Evolutionary conservation across 2,329 filamentous ascomycete species (phyloP), one percentile per base, ranked within the genome.

Genomic region (Aspergillus neoniger): DNA sequence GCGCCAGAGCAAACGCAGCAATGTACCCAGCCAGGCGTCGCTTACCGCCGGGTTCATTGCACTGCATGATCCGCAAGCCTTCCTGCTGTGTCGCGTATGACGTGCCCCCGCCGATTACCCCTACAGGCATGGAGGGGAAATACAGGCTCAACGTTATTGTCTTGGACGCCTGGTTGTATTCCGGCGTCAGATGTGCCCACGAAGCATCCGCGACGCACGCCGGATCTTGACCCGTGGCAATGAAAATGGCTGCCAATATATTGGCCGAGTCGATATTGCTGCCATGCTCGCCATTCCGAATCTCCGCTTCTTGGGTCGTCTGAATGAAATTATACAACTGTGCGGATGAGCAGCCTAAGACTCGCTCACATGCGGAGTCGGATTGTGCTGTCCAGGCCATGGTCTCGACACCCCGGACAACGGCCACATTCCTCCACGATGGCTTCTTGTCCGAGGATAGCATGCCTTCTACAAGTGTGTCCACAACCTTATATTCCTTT

Each of bases 61-160:
- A 72, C 7, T 61, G 55, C 25, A 73, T 61, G 21, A 71, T 59
- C 21, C 67, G 56, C 41, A 72, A 58, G 1, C 64, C 64, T 57
- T 73, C 70, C 49, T 55, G 63, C 57, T 73, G 69, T 1, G 66
- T 69, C 8, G 62, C 54, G 56, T 69, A 69, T 2, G 49, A 28
- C 2, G 68, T 71, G 9, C 69, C 69, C 6, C 70, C 71, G 15
- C 70, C 70, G 8, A 70, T 57, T 4, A 61, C 65, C 5, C 69
- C 69, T 25, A 72, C 67, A n/a, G 69, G 59, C 7, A 72, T 53
- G 5, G 63, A 70, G n/a, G 67, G 70, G 7, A 73, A 64, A 57
- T 69, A 71, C 14, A 68, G 32, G 15, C 63, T 66, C 21, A 72
- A 19, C 8, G 57, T 65, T n/a, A 72, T 43, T 4, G 65, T 61